Evolutionary conservation across 257 asterid species (phyloP).

Genomic region (Solanum dulcamara): DNA sequence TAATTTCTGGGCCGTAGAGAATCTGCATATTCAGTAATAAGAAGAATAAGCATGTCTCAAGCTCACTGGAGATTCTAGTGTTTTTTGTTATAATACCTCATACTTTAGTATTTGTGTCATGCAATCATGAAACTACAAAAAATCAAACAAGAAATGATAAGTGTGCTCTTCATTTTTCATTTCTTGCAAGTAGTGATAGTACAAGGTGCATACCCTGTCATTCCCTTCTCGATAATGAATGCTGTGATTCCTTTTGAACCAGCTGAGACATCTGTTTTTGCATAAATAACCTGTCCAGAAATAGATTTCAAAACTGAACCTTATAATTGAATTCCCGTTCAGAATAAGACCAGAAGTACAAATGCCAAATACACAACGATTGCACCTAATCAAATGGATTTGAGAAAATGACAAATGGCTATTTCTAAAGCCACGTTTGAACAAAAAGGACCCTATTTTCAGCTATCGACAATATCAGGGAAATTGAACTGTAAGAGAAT

Average conservation of each 20-base stretch:
- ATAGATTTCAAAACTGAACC: background rate
- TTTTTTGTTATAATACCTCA: background rate
- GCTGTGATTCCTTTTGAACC: slow-evolving; percentile 93
- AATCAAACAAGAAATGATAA: background rate
- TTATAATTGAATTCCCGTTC: background rate
- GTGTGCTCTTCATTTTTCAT: background rate
- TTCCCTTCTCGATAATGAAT: slow-evolving; percentile 87
- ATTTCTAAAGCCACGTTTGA: background rate
- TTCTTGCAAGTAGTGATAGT: background rate
- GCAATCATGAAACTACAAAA: background rate
- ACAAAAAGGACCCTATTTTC: background rate
- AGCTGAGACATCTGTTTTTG: slow-evolving; percentile 79
- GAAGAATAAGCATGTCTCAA: background rate
- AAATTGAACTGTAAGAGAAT: background rate
- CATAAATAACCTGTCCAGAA: slow-evolving; percentile 80
- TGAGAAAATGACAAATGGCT: background rate
- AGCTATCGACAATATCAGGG: background rate
- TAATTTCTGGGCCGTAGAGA: slow-evolving; percentile 93
- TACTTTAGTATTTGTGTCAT: background rate
- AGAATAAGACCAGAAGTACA: background rate
- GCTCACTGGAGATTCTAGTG: background rate
- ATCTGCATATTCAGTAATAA: slow-evolving; percentile 42
- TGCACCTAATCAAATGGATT: background rate
- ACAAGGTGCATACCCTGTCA: slow-evolving; percentile 72
- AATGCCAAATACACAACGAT: background rate